Evolutionary conservation across 2,329 filamentous ascomycete genomes (phyloP), one percentile per base, ranked within the genome.

Genomic region (Cytospora leucostoma): DNA sequence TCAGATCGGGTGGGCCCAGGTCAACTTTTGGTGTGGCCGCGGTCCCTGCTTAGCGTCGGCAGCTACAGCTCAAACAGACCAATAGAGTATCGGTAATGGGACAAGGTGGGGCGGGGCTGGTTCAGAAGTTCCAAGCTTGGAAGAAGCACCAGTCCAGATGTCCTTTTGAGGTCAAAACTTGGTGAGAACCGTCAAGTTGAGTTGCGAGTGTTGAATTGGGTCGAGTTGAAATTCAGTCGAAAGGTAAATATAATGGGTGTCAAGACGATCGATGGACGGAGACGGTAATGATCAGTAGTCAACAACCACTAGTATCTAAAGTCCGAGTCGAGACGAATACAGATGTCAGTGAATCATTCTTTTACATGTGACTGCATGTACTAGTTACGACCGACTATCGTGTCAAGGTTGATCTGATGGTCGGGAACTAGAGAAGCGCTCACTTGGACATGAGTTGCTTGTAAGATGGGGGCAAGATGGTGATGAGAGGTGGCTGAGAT

Each of bases 1-100:
- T 33, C 32, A 35, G 56, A 34, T 19, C 57, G 44, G 21, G 55
- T 57, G 55, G 55, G 40, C 27, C 27, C 27, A 27, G 27, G 27
- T 27, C 27, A 27, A 27, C 27, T 27, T 27, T 27, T 27, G 27
- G 27, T 27, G 27, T 27, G 27, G 27, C 35, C 19, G 15, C 15
- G 57, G 47, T 49, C 61, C 61, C 56, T 59, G 61, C 56, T 15
- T 63, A 63, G 61, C 55, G 50, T 59, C 55, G 55, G 61, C 37
- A 63, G 61, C 61, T 63, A 56, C 35, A 54, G 38, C 52, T 44
- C n/a, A 37, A 52, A 38, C 59, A 34, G 51, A 32, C 59, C 59
- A 61, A 61, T 61, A 40, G 21, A 0, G 27, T 7, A 15, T 1
- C 59, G 59, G 15, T 10, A 19, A 21, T 35, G 33, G 51, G 12